These are phyloP conservation scores for Trichoderma cornu-damae DNA, from an alignment of 2,329 filamentous ascomycete genomes.

Conservation along the genomic window DNA sequence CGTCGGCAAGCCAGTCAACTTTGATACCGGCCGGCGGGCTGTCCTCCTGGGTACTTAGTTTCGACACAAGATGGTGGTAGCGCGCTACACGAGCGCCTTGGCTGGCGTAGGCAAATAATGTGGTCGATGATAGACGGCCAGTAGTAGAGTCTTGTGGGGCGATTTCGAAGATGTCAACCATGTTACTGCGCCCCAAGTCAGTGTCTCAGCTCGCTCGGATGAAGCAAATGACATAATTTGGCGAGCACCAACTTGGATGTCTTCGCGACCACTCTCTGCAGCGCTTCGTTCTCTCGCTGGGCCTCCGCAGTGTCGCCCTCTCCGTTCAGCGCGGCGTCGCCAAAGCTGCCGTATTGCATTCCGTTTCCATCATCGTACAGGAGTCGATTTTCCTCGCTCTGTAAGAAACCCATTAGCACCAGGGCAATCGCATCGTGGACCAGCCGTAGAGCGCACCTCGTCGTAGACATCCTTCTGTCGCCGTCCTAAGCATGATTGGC, in stretches of 20 bases:
- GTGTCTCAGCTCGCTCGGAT: neutral
- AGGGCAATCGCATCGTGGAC: neutral
- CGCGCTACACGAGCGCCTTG: conserved; percentile 53
- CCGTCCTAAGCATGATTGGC: conserved; percentile 55
- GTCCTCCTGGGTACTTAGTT: conserved; percentile 46
- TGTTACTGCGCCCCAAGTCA: conserved; percentile 45
- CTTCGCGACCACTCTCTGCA: conserved; percentile 58
- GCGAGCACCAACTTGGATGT: conserved; percentile 54
- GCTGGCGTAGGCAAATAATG: conserved; percentile 48
- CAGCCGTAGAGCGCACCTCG: conserved; percentile 41
- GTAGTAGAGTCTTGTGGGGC: conserved; percentile 45
- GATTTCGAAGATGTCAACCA: conserved; percentile 64
- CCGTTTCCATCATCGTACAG: conserved; percentile 57
- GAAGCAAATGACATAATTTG: neutral
- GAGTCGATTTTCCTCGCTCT: conserved; percentile 55
- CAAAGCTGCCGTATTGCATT: conserved; percentile 59
- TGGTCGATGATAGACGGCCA: conserved; percentile 33
- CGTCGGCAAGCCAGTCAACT: conserved; percentile 53
- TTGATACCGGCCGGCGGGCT: conserved; percentile 39
- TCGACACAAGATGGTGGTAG: conserved; percentile 59
- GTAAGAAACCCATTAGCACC: conserved; percentile 18
- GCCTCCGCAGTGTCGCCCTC: conserved; percentile 58
- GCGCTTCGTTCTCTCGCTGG: conserved; percentile 59
- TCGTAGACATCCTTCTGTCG: conserved; percentile 48
- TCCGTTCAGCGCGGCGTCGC: conserved; percentile 48